Evolutionary conservation across 1,139 yeast genomes (phyloP).

Genomic region (Lodderomyces pseudojiufengensis): DNA sequence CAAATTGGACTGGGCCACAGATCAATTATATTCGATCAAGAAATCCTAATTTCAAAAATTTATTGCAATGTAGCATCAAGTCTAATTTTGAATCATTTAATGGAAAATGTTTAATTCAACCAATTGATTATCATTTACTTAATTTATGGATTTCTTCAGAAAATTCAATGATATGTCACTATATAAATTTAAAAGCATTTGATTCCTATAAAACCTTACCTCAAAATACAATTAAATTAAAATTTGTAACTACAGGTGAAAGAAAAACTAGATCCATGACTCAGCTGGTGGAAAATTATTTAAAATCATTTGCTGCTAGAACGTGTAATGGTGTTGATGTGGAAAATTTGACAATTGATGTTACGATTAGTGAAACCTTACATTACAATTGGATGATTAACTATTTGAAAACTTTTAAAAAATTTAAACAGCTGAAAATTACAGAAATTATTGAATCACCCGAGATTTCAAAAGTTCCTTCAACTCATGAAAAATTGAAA

Average conservation of each 20-base stretch:
- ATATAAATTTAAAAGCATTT: conserved; percentile 14
- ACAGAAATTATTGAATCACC: conserved; percentile 1
- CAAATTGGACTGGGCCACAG: conserved; percentile 6
- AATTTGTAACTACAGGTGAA: conserved; percentile 9
- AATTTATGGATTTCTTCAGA: conserved; percentile 15
- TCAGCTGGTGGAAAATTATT: conserved; percentile 5
- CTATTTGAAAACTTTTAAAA: conserved; percentile 7
- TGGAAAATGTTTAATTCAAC: conserved; percentile 14
- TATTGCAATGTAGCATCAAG: conserved; percentile 13
- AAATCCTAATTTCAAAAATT: conserved; percentile 16
- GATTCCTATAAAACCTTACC: conserved; percentile 9
- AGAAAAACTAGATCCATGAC: conserved; percentile 10
- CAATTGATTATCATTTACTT: conserved; percentile 13
- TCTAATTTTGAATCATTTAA: conserved; percentile 4
- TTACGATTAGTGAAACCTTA: conserved; percentile 6
- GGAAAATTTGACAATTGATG: conserved; percentile 7
- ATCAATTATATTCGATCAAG: conserved; percentile 13
- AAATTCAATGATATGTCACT: conserved; percentile 9
- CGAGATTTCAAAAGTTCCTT: conserved; percentile 5
- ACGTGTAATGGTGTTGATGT: conserved; percentile 6
- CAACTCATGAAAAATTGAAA: conserved; percentile 1
- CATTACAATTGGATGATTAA: conserved; percentile 12
- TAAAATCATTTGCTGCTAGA: conserved; percentile 11
- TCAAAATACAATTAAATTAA: conserved; percentile 11
- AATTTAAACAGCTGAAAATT: conserved; percentile 4